Conservation (phyloP, 257 asterid species). For the Gardenia jasminoides region DNA sequence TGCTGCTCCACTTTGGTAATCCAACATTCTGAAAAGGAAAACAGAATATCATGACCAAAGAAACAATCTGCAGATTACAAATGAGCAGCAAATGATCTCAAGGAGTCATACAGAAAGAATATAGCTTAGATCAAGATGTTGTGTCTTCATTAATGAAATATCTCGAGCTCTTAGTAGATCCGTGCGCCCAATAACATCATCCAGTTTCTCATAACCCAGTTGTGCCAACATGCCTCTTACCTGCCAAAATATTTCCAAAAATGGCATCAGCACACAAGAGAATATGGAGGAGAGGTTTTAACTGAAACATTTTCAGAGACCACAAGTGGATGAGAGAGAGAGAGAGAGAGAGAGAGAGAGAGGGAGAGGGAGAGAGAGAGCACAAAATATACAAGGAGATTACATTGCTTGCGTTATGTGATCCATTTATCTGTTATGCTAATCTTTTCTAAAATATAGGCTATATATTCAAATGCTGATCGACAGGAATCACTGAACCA, state of each 20-base stretch:
- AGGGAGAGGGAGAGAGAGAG: background rate
- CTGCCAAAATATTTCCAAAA: conserved; percentile 38
- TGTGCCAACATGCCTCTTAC: conserved; percentile 92
- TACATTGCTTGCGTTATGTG: background rate
- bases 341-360: background rate
- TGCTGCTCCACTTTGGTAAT: conserved; percentile 89
- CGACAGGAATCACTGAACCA: background rate
- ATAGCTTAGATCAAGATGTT: conserved; percentile 81
- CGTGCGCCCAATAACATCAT: conserved; percentile 86
- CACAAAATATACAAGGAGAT: background rate
- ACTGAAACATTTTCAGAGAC: conserved; percentile 1
- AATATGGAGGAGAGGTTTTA: background rate
- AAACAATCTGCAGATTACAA: background rate
- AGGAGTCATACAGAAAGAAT: conserved; percentile 68
- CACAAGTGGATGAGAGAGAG: background rate
- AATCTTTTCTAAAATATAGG: background rate
- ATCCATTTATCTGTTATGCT: background rate
- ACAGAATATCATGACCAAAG: conserved; percentile 10
- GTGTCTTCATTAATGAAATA: conserved; percentile 88
- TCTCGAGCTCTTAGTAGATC: conserved; percentile 82
- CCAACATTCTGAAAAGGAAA: conserved; percentile 61
- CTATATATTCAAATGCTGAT: background rate
- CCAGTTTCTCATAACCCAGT: conserved; percentile 91
- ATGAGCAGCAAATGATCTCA: background rate
- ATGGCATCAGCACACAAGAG: conserved; percentile 10